Evolutionary conservation across 192 early-diverging fungal species (phyloP).

Genomic region (Coemansia sp.): DNA sequence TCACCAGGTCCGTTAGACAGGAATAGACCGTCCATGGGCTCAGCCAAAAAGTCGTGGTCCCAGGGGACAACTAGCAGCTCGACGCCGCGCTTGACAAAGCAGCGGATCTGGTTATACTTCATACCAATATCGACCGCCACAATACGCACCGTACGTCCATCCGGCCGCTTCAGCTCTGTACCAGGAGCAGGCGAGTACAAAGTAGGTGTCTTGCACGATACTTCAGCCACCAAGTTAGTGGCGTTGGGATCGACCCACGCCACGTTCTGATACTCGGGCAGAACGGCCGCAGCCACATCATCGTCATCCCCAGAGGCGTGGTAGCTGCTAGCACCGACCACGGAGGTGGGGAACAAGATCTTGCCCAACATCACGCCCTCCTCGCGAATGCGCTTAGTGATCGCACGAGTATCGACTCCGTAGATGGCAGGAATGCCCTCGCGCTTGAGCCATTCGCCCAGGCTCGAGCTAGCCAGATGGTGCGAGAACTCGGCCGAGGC

Average conservation of each 20-base stretch:
- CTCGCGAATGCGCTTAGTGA: constrained; percentile 96
- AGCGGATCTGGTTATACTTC: constrained; percentile 99
- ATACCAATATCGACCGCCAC: constrained; percentile 97
- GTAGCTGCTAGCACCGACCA: constrained; percentile 48
- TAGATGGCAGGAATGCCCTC: constrained; percentile 91
- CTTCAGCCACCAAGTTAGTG: constrained; percentile 92
- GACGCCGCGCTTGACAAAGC: constrained; percentile 94
- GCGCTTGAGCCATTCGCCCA: constrained; percentile 90
- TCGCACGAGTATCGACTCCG: constrained; percentile 93
- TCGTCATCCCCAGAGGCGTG: constrained; percentile 27
- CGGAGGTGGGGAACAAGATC: constrained; percentile 78
- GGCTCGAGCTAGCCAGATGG: constrained; percentile 84
- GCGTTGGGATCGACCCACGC: constrained; percentile 93
- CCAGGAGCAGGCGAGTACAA: constrained; percentile 72
- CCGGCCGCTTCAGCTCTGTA: constrained; percentile 49
- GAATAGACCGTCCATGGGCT: constrained; percentile 83
- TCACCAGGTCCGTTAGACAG: constrained; percentile 98
- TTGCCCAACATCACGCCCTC: constrained; percentile 91
- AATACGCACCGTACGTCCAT: constrained; percentile 76
- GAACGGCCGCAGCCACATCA: constrained; percentile 54
- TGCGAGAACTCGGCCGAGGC: constrained; percentile 94
- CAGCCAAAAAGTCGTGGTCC: constrained; percentile 89
- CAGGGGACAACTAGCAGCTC: constrained; percentile 94
- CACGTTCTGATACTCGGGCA: constrained; percentile 77
- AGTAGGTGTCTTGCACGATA: constrained; percentile 82